Evolutionary conservation across 2,329 filamentous ascomycete species (phyloP), one percentile per base, ranked within the genome.

Genomic region (Neophaeococcomyces mojaviensis): DNA sequence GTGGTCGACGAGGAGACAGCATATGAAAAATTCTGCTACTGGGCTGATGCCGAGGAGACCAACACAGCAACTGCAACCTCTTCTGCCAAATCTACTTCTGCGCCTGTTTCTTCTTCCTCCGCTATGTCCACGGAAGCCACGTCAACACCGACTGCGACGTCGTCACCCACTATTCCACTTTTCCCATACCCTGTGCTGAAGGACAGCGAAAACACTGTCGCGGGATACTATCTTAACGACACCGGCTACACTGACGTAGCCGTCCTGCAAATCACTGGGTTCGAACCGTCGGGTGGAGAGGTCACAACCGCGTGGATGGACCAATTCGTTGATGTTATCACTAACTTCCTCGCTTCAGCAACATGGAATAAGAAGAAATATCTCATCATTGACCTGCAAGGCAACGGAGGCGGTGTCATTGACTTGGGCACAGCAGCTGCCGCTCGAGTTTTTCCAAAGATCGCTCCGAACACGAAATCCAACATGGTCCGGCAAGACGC

Each of bases 341-440:
- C 67, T 6, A 49, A 63, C 2, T 73, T 80, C 52, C 65, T 81
- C 15, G 61, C 64, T 0, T 61, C 64, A 39, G 69, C 69, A 12
- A 68, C 68, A 35, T 51, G 59, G 2, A 64, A 65, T 2, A 68
- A 70, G 2, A 80, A 79, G 58, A 76, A 67, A n/a, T 80, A 77
- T 58, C 66, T 86, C 4, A 68, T 86, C 24, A 74, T 86, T 48
- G 82, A 86, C 51, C 57, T 85, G 5, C 71, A 75, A 3, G 69
- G 66, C 2, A 86, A 86, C 52, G 68, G 67, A 0, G 82, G 81
- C 32, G 81, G 82, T 1, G 61, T 62, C 36, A 57, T 77, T 12
- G 54, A 65, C 6, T 65, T 69, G 6, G 73, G 70, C 1, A 68
- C 68, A 36, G 69, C 74, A 35, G 54, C 72, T 1, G 81, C 81